Evolutionary conservation across 257 asterid species (phyloP).

Genomic region (Perilla frutescens): DNA sequence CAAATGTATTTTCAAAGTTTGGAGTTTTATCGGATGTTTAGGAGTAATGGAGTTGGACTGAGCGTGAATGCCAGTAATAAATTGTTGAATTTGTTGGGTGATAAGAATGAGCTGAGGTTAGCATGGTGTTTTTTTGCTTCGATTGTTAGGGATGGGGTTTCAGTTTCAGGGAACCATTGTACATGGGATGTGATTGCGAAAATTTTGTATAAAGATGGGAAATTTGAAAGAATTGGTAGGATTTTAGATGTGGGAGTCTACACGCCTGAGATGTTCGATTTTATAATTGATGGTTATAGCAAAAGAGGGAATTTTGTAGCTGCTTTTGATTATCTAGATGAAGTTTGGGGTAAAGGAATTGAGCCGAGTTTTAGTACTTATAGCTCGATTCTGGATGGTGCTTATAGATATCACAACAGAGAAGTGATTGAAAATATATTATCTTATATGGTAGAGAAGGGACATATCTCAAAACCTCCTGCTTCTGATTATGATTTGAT

Average conservation of each 20-base stretch:
- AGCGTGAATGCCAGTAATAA: constrained; percentile 48
- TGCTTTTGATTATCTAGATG: constrained; percentile 55
- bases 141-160: constrained; percentile 55
- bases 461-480: constrained; percentile 37
- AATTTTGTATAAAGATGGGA: constrained; percentile 57
- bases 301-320: constrained; percentile 66
- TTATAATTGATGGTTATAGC: constrained; percentile 63
- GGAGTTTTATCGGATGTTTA: constrained; percentile 52
- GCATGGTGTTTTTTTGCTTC: constrained; percentile 77
- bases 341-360: constrained; percentile 44
- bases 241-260: constrained; percentile 56
- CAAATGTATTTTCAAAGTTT: constrained; percentile 51
- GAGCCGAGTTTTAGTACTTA: constrained; percentile 58
- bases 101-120: constrained; percentile 52
- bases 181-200: constrained; percentile 65
- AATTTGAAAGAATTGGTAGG: constrained; percentile 54
- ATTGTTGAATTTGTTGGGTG: constrained; percentile 56
- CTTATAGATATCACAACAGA: constrained; percentile 55
- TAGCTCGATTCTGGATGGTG: constrained; percentile 76
- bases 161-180: constrained; percentile 43
- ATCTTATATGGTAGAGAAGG: constrained; percentile 53
- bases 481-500: constrained; percentile 46
- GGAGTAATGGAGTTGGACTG: constrained; percentile 44
- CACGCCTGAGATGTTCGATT: constrained; percentile 47
- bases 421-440: constrained; percentile 50